Evolutionary conservation across 1,284 basidiomycete genomes (phyloP).

Genomic region (Microbotryomycetes sp.): DNA sequence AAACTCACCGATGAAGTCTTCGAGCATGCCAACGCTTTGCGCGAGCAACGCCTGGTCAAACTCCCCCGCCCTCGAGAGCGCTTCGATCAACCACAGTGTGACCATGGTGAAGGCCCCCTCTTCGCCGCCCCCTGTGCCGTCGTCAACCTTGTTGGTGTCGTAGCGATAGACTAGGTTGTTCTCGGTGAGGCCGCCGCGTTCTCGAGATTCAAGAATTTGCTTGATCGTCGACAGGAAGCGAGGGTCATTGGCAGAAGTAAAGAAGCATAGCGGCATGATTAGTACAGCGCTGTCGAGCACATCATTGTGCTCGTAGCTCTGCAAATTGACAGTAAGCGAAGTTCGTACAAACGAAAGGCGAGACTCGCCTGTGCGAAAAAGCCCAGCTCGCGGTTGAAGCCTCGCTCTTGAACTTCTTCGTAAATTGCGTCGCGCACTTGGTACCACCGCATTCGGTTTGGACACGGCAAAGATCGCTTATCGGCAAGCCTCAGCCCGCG

Average conservation of each 20-base stretch:
- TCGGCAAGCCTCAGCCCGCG: constrained; percentile 72
- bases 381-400: constrained; percentile 57
- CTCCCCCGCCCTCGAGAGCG: constrained; percentile 72
- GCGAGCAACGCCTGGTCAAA: constrained; percentile 59
- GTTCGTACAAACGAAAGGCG: neutral
- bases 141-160: constrained; percentile 69
- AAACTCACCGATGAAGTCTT: constrained; percentile 49
- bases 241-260: constrained; percentile 71
- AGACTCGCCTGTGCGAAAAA: constrained; percentile 39
- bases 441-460: constrained; percentile 54
- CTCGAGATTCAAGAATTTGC: constrained; percentile 63
- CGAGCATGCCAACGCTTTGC: constrained; percentile 71
- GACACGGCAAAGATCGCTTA: constrained; percentile 54
- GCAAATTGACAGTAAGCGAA: constrained; percentile 6
- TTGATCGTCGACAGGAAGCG: constrained; percentile 75
- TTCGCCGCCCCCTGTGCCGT: constrained; percentile 83
- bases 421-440: constrained; percentile 68
- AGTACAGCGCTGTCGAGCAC: constrained; percentile 44
- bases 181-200: constrained; percentile 77
- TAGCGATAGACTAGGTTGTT: constrained; percentile 61
- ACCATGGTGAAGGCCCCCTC: constrained; percentile 40
- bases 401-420: constrained; percentile 64
- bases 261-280: constrained; percentile 52
- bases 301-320: constrained; percentile 45
- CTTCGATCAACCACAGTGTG: constrained; percentile 70